Evolutionary conservation across 495 filamentous ascomycete genomes (phyloP), one percentile per base, ranked within the genome.

Genomic region (Lophiotrema nucula): DNA sequence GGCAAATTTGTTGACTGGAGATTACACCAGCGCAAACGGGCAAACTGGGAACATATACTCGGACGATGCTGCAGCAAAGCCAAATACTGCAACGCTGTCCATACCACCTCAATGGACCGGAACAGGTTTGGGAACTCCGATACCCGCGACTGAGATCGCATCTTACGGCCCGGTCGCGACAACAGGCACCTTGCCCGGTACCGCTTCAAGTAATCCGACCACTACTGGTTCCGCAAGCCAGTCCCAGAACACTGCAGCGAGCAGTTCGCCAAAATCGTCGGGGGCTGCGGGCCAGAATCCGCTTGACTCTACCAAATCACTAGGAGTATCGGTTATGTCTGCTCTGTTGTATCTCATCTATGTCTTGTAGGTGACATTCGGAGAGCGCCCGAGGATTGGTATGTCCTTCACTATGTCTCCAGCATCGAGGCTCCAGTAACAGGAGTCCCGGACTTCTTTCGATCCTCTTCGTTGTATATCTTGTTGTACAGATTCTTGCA

Each of bases 31-130:
- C 22, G 18, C 39, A 11, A 42, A 43, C 11, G 73, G 74, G 19
- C 45, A 55, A 15, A 65, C 53, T 5, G 72, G 72, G 25, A 72
- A 75, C 39, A 69, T 77, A 10, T 77, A 77, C 49, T 56, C 65
- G 0, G 31, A 63, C 21, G 45, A 68, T 37, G 54, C 68, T 11
- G 52, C 55, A 0, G 59, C 60, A n/a, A 69, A 69, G 52, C 73
- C 72, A 15, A 71, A 74, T 26, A 74, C 72, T 2, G 65, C 69
- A 12, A 72, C 65, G 6, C 43, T 76, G 1, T 55, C 69, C 13
- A 67, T 77, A 22, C 73, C 74, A 11, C 68, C 69, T 6, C 75
- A 74, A 47, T 69, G 56, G 24, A 76, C 74, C 3, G 64, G 53
- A 4, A 49, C 60, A 3, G 72, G 73, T 22, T 62, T 69, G 12